Base-by-base conservation (phyloP, 1,284 basidiomycete species). In the Ustilago sp. region DNA sequence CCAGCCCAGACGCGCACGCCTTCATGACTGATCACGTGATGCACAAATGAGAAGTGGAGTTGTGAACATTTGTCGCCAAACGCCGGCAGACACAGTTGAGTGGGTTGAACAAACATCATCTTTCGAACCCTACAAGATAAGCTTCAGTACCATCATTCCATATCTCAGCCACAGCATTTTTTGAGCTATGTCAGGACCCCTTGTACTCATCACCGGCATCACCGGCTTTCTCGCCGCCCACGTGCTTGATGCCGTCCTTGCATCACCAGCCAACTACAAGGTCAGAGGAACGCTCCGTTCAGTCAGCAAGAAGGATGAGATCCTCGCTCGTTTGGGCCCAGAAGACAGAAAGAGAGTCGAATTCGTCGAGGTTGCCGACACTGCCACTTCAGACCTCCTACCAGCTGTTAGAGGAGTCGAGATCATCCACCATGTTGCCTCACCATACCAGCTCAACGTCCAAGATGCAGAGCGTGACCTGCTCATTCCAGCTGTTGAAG, bases 401-500 rank as follows among this genome's bases (percentile, higher is more conserved):
- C 77, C 78, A 9, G 86, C 86, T 1, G 59, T 87, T 31, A 51
- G 77, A 13, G 85, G 83, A 4, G 80, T 81, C 13, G 63, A 48
- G 52, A 73, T 69, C 52, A 63, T 86, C 35, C 68, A 74, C 45
- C 74, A 80, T 36, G 60, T 61, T 2, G 75, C 75, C 32, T 86
- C 70, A 34, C 80, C 84, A 2, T 85, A 81, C 69, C 78, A 83
- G 56, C 63, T 81, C 53, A 68, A 79, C 31, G 79, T 84, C 15
- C 58, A 76, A 36, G 86, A 87, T 61, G 79, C 84, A 15, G 80
- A 83, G 63, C 71, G 73, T 35, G 84, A 87, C 58, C 76, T 87
- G 50, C 80, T 87, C 50, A 70, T 75, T 19, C 86, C 86, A 0
- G 86, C 86, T 11, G 72, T 87, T 38, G 80, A 86, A 47, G 86